phyloP scores from a whole-genome alignment of 139 green algal genomes.

The Coelastrella sp. region DNA sequence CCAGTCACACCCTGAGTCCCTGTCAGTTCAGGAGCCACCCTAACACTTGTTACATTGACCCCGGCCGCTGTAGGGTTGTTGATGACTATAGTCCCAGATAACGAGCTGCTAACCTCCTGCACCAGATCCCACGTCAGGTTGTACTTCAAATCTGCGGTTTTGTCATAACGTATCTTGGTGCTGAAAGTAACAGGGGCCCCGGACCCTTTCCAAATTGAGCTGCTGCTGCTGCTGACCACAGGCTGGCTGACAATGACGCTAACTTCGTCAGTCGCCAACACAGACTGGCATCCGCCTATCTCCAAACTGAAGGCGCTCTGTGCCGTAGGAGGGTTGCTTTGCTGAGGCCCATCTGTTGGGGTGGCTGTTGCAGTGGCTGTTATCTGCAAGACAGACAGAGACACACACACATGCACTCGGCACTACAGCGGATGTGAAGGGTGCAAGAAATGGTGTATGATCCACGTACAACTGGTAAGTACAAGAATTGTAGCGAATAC shows the following conservation, averaged over 20 bases:
- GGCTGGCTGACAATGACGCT: neutral
- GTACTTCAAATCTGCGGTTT: neutral
- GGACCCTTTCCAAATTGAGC: neutral
- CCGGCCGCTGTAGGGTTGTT: conserved; percentile 4
- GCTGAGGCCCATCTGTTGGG: neutral
- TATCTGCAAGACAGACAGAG: neutral
- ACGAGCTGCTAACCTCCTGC: neutral
- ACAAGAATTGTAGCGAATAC: too few relatives aligned
- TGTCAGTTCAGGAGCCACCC: neutral
- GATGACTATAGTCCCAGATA: neutral
- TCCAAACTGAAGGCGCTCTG: neutral
- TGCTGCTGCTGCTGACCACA: neutral
- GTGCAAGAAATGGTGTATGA: too few relatives aligned
- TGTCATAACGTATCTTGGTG: neutral
- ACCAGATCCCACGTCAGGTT: conserved; percentile 7
- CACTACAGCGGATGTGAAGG: too few relatives aligned
- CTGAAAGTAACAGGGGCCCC: neutral
- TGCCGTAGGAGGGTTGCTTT: neutral
- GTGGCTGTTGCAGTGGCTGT: neutral
- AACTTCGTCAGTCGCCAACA: neutral
- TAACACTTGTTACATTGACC: neutral
- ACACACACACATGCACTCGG: too few relatives aligned
- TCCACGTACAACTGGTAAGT: too few relatives aligned
- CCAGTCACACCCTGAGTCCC: neutral
- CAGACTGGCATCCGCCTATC: neutral